These are phyloP conservation scores for Thelonectria rubi DNA, from an alignment of 2,329 filamentous ascomycete genomes.

Conservation along the genomic window DNA sequence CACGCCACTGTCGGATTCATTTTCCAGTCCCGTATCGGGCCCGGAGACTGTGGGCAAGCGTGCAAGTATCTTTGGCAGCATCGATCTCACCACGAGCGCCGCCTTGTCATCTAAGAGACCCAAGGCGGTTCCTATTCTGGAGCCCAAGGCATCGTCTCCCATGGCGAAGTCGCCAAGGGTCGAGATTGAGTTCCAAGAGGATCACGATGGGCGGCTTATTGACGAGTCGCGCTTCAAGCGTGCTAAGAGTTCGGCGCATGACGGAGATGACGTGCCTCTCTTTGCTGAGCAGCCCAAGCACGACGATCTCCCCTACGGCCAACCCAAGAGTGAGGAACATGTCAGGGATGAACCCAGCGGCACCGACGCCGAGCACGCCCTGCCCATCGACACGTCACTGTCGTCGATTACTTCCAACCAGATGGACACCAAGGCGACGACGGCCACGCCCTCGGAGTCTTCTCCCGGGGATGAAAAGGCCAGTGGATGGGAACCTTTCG, in stretches of 20 bases:
- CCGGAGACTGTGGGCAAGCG: constrained; percentile 54
- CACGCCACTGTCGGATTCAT: constrained; percentile 66
- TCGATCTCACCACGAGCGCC: constrained; percentile 69
- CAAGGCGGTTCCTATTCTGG: constrained; percentile 85
- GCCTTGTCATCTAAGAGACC: constrained; percentile 76
- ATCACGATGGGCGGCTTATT: constrained; percentile 62
- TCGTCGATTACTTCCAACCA: constrained; percentile 65
- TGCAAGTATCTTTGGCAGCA: constrained; percentile 73
- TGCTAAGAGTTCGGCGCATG: constrained; percentile 69
- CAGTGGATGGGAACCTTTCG: constrained; percentile 63
- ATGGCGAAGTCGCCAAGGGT: constrained; percentile 45
- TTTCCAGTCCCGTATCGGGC: constrained; percentile 58
- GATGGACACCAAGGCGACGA: constrained; percentile 62
- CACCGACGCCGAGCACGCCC: constrained; percentile 54
- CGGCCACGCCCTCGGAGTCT: constrained; percentile 61
- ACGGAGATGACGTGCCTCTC: constrained; percentile 76
- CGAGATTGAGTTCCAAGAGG: constrained; percentile 38
- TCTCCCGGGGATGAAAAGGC: constrained; percentile 60
- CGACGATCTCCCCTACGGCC: constrained; percentile 23
- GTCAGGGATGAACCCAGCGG: constrained; percentile 37
- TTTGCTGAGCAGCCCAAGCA: constrained; percentile 69
- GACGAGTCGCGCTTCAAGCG: constrained; percentile 80
- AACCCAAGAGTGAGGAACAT: constrained; percentile 35
- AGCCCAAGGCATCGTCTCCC: constrained; percentile 62
- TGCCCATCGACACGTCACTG: constrained; percentile 59